Evolutionary conservation across 2,329 filamentous ascomycete genomes (phyloP).

Genomic region (Waltergamsia citrina): DNA sequence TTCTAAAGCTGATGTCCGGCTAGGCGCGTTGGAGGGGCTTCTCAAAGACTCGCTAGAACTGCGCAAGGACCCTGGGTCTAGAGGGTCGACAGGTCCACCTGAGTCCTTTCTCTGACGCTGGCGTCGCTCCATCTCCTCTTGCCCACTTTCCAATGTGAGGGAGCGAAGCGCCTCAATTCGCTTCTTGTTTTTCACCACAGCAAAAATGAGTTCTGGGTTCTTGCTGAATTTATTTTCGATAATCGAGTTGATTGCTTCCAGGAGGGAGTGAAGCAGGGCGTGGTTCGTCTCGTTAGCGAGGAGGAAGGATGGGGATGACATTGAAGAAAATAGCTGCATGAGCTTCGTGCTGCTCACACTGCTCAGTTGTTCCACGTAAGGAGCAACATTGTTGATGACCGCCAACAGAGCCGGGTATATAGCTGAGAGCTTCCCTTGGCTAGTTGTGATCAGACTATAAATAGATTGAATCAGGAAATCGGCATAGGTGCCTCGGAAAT

Average conservation of each 20-base stretch:
- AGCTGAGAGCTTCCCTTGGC: constrained; percentile 80
- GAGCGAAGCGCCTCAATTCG: constrained; percentile 76
- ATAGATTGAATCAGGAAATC: constrained; percentile 95
- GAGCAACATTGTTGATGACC: constrained; percentile 86
- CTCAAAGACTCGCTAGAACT: constrained; percentile 60
- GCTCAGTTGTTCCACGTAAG: constrained; percentile 71
- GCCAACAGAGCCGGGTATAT: constrained; percentile 88
- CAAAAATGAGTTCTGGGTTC: constrained; percentile 74
- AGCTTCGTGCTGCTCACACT: constrained; percentile 69
- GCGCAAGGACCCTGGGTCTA: constrained; percentile 39
- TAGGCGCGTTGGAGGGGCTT: constrained; percentile 38
- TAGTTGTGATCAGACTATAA: constrained; percentile 81
- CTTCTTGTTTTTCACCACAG: constrained; percentile 69
- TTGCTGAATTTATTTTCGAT: constrained; percentile 79
- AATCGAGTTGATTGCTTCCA: constrained; percentile 84
- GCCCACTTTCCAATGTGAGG: constrained; percentile 86
- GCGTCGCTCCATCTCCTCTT: constrained; percentile 80
- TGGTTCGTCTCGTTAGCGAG: constrained; percentile 91
- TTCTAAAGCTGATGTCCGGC: constrained; percentile 16
- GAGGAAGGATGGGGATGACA: constrained; percentile 89
- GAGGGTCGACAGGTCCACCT: constrained; percentile 35
- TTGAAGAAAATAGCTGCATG: constrained; percentile 79
- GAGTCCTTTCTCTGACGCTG: constrained; percentile 61
- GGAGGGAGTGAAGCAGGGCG: constrained; percentile 64
- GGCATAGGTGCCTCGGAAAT: constrained; percentile 83